Base-by-base conservation (phyloP, 1,284 basidiomycete genomes). In the Leccinum angustisporum region DNA sequence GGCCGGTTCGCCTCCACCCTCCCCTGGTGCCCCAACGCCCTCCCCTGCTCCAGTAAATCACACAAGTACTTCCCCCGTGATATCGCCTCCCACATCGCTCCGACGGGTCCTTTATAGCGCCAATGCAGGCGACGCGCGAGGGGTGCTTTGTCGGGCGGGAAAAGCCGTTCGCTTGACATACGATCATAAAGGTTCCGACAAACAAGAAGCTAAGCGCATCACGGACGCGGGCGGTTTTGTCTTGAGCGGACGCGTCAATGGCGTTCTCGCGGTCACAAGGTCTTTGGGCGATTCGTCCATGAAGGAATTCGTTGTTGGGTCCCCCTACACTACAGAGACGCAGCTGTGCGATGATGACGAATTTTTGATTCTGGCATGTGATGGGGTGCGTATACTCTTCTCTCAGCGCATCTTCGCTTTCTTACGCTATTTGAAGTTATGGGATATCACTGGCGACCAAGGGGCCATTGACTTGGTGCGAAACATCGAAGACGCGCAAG, bases 291-390 rank as follows among this genome's bases (percentile, higher is more conserved):
- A 99, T 74, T 92, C 94, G 0, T 93, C 95, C 7, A 99, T 99
- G 97, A 99, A 99, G 77, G 97, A 99, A 71, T 99, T 97, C 73
- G 97, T 99, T 8, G 97, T 99, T 51, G 97, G 97, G 1, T 86
- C 94, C 40, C 97, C 97, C 10, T 99, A 98, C 76, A 99, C 97
- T 14, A 99, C 97, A 16, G 95, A 98, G 76, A 98, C 97, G 6
- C 88, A 90, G 64, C 79, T 99, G 18, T 90, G 87, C 59, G 88
- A 92, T 11, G 90, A 94, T 10, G 97, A 99, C 75, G 94, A 97
- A 73, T 96, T 97, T 77, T 75, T 99, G 61, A 95, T 99, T 66
- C 82, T 99, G 59, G 97, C 97, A 31, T 99, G 97, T 73, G 97
- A 99, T 77, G 97, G 97, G 65, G 96, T 97, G 75, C 70, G 92